Conservation (phyloP, 208 protist genomes). For the Leishmania arabica region DNA sequence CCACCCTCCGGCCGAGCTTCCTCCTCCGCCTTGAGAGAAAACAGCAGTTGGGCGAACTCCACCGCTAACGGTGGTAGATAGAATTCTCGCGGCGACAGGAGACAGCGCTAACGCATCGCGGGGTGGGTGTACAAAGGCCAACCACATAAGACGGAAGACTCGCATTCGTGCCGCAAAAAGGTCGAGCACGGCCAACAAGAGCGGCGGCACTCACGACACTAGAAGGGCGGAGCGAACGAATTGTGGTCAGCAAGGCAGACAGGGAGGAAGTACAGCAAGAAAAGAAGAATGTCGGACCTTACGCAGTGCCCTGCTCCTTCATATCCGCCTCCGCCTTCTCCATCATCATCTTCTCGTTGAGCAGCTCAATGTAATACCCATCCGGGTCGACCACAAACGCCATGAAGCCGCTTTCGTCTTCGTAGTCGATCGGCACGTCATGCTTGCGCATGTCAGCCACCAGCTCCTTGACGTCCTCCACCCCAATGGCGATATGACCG, state of each 20-base stretch:
- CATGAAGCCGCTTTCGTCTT: constrained; percentile 79
- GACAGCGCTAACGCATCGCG: neutral
- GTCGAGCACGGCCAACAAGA: neutral
- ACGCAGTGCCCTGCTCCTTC: constrained; percentile 72
- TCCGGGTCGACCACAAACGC: constrained; percentile 86
- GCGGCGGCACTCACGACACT: neutral
- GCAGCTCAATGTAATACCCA: constrained; percentile 85
- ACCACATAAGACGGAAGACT: too few relatives aligned
- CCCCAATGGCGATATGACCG: constrained; percentile 85
- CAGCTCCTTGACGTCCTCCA: constrained; percentile 66
- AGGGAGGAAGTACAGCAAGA: neutral
- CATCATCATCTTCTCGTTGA: constrained; percentile 82
- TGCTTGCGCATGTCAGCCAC: constrained; percentile 47
- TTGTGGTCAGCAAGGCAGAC: neutral
- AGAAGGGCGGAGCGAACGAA: neutral
- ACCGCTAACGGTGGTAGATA: neutral
- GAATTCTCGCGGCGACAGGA: neutral
- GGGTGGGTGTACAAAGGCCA: neutral
- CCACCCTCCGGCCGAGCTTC: neutral
- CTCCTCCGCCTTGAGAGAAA: neutral
- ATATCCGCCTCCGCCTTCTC: constrained; percentile 54
- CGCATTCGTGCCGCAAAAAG: neutral
- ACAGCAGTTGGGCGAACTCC: neutral
- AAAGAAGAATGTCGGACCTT: neutral
- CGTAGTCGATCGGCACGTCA: constrained; percentile 73